Evolutionary conservation across 345 rosid genomes (phyloP), one percentile per base, ranked within the genome.

Genomic region (Sisymbrium altissimum): DNA sequence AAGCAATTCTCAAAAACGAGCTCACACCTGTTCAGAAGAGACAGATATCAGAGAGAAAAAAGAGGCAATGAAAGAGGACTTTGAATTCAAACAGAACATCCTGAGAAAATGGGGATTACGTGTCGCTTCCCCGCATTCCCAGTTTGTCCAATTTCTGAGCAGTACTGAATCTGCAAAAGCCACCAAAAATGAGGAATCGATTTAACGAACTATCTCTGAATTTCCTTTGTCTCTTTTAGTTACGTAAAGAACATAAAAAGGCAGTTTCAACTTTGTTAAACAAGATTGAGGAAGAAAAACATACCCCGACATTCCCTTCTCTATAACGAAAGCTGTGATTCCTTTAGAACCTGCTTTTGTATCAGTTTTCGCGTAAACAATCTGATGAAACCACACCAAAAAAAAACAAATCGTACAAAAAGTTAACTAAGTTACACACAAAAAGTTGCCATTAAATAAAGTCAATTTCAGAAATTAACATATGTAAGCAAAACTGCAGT

Each of bases 41-140:
- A 48, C 32, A 33, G 12, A 4, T 41, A 5, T 88, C 68, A 87
- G 79, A 70, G 79, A 70, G 64, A 36, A 12, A 5, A 46, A 30
- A 58, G 72, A 68, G 49, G 52, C 68, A 70, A 40, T 10, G 50
- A 27, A 69, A 40, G 46, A 19, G 36, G 30, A 18, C 38, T 25
- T 66, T 70, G 13, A 48, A 49, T 19, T 7, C 53, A 66, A 76
- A 71, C 45, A 60, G 27, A 73, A 9, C 75, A 59, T 30, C 60
- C 7, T 71, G 43, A 78, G 70, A 38, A 72, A 49, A 67, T 55
- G 55, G 46, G 29, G 29, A 83, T 56, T 86, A 94, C 95, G 97
- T 94, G 78, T 94, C 98, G 53, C 98, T 91, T 84, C 98, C 98
- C 18, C 96, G 88, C 97, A 94, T 94, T 65, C 98, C 97, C 48